Base-by-base conservation (phyloP, 257 asterid genomes). In the Rauvolfia tetraphylla region DNA sequence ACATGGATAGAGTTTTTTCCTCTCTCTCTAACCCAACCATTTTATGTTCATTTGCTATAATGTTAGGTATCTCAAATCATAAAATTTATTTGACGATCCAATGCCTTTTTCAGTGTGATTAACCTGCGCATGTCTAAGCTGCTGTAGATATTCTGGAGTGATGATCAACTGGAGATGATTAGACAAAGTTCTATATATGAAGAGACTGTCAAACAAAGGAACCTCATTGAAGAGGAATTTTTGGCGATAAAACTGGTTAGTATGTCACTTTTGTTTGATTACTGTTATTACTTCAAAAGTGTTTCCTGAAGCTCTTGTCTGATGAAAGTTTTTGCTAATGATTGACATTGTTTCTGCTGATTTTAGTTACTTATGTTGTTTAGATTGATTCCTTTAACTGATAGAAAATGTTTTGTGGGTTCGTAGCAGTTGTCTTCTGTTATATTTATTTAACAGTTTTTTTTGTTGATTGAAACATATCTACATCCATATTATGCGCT, bases 141-240 rank as follows among this genome's bases (percentile, higher is more conserved):
- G n/a, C 39, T 84, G 61, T 75, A 88, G 92, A 71, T 88, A 59
- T 88, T 95, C 81, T 91, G 98, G 98, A 82, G 88, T 68, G 86
- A 85, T 23, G 83, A 86, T 33, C 95, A 95, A 82, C 73, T 95
- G 78, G 84, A 82, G 88, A 89, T 88, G 96, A 87, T 91, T 76
- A 83, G 77, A 54, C 84, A 77, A 29, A 89, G 95, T 81, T 77
- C 79, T 79, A 36, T 89, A 71, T 83, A 89, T 31, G 80, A 84
- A 68, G 95, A 92, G 88, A 90, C 97, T n/a, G 74, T 86, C 71
- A 85, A 73, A 76, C 95, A 85, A 81, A 92, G 79, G 84, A 73
- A 82, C 14, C 84, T 70, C 49, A 85, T 92, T 20, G 90, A 85
- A 76, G 84, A 79, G 72, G 90, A 90, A 67, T 94, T 85, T 79